Conservation (phyloP, 2,329 filamentous ascomycete genomes). For the Cryphonectria japonica region DNA sequence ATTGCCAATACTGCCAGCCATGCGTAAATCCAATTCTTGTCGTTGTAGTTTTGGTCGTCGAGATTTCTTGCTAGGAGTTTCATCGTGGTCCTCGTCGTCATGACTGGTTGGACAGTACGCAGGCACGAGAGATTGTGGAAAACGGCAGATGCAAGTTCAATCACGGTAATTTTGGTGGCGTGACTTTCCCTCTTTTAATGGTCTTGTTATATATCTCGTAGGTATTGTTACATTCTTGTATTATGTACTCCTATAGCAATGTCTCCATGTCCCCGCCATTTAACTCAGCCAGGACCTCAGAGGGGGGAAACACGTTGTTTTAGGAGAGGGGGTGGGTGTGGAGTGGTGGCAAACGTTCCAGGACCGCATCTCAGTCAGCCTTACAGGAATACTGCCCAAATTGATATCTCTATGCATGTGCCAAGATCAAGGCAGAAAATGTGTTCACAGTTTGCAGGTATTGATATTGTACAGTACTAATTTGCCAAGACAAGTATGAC, state of each 20-base stretch:
- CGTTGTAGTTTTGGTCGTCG: background rate
- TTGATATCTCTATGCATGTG: background rate
- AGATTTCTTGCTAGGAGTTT: background rate
- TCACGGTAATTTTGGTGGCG: background rate
- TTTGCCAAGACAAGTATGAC: background rate
- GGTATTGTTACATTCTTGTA: background rate
- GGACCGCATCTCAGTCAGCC: background rate
- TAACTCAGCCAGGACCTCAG: too few relatives aligned
- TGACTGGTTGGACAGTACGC: background rate
- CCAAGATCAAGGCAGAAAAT: background rate
- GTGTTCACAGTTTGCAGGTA: too few relatives aligned
- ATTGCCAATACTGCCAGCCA: background rate
- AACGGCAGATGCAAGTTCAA: background rate
- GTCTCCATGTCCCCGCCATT: background rate
- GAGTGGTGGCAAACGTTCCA: background rate
- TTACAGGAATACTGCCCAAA: background rate
- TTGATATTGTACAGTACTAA: too few relatives aligned
- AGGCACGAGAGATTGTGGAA: background rate
- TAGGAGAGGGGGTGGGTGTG: too few relatives aligned
- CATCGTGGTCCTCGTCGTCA: background rate
- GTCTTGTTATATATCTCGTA: background rate
- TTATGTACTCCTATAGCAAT: background rate
- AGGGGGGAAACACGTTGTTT: too few relatives aligned
- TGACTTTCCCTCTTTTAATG: background rate
- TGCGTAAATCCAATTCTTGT: background rate